These are phyloP conservation scores for Alternaria sp. DNA, from an alignment of 2,329 filamentous ascomycete genomes.

Conservation along the genomic window DNA sequence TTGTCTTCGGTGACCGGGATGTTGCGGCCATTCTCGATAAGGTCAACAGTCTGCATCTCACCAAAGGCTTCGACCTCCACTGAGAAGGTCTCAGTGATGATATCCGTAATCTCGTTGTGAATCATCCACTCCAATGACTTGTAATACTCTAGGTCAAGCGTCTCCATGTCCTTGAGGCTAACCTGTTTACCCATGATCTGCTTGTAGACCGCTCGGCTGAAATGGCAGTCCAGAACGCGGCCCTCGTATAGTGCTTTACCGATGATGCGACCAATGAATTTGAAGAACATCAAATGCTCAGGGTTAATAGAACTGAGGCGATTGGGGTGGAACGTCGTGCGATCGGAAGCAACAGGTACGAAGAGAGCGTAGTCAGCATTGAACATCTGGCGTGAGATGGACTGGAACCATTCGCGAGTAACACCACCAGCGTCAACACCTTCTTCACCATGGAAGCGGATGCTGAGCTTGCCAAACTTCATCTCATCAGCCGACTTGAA, in stretches of 20 bases:
- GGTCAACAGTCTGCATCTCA: conserved; percentile 83
- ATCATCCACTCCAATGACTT: conserved; percentile 99
- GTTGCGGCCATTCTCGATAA: conserved; percentile 86
- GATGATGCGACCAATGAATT: conserved; percentile 98
- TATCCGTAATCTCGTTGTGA: conserved; percentile 97
- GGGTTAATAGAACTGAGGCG: conserved; percentile 92
- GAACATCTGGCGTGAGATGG: conserved; percentile 97
- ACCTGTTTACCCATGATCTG: conserved; percentile 93
- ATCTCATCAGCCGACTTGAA: conserved; percentile 97
- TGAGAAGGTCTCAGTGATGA: conserved; percentile 95
- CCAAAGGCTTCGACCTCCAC: conserved; percentile 95
- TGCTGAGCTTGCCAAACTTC: conserved; percentile 98
- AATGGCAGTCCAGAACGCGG: conserved; percentile 95
- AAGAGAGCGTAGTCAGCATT: conserved; percentile 97
- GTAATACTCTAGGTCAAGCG: conserved; percentile 97
- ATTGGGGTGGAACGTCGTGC: conserved; percentile 98
- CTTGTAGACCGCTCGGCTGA: conserved; percentile 98
- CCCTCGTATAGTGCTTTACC: conserved; percentile 98
- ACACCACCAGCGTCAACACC: conserved; percentile 98
- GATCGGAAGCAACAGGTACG: conserved; percentile 93
- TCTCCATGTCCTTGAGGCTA: conserved; percentile 99
- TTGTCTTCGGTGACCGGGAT: conserved; percentile 96
- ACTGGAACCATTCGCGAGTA: conserved; percentile 98
- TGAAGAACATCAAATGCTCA: conserved; percentile 97
- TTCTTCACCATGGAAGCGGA: conserved; percentile 96